phyloP scores from a whole-genome alignment of 2,329 filamentous ascomycete genomes.

The Colletotrichum musae region DNA sequence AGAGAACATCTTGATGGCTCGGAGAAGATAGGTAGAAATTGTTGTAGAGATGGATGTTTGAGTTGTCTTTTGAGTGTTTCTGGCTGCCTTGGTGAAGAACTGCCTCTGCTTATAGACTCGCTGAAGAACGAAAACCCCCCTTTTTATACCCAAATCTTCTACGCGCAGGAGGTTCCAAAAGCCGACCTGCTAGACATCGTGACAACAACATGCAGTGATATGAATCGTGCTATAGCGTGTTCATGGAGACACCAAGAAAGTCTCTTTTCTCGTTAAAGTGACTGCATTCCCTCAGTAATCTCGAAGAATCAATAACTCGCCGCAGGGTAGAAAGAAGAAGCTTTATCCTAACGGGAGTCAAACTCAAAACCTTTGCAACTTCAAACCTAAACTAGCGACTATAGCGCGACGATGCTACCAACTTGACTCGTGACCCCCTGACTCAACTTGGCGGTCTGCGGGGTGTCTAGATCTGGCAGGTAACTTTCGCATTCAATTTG shows the following conservation, averaged over 20 bases:
- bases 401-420: not conserved
- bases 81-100: not conserved
- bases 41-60: not conserved
- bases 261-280: not conserved
- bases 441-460: not conserved
- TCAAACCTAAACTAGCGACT: not conserved
- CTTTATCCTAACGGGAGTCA: too few relatives aligned
- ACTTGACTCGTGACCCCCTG: not conserved
- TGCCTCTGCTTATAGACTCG: not conserved
- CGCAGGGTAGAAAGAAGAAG: not conserved
- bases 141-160: not conserved
- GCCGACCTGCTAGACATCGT: not conserved
- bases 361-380: not conserved
- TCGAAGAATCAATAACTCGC: not conserved
- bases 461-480: not conserved
- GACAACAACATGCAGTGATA: not conserved
- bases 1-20: not conserved
- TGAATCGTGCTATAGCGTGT: not conserved
- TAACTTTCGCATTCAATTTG: not conserved
- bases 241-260: not conserved
- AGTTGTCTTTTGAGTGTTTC: not conserved
- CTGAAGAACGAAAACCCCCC: not conserved
- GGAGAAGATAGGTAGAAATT: not conserved
- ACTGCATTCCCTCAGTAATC: not conserved
- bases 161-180: not conserved